Evolutionary conservation across 2,329 filamentous ascomycete genomes (phyloP).

Genomic region (Coniochaeta hoffmannii): DNA sequence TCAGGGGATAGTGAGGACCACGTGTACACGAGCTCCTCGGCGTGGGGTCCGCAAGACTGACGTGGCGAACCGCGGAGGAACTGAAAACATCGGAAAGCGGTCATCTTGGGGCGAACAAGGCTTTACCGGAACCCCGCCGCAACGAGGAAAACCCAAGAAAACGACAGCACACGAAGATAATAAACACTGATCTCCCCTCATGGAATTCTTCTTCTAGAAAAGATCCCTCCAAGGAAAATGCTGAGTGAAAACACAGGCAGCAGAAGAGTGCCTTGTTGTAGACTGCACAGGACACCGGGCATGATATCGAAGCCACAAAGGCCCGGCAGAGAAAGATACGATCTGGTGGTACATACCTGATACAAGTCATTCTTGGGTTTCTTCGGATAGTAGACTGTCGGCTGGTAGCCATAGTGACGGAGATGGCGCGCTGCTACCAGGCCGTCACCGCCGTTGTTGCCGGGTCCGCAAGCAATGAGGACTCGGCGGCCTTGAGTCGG

Average conservation of each 20-base stretch:
- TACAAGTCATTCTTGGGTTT: constrained; percentile 86
- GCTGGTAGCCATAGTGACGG: constrained; percentile 83
- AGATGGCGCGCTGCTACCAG: constrained; percentile 91
- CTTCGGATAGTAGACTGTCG: constrained; percentile 89
- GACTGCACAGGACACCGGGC: constrained; percentile 2
- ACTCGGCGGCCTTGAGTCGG: constrained; percentile 62
- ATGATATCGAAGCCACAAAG: not conserved
- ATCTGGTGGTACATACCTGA: constrained; percentile 48
- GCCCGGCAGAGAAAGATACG: not conserved
- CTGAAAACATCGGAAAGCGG: not conserved
- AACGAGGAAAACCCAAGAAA: not conserved
- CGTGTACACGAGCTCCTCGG: not conserved
- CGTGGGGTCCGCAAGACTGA: not conserved
- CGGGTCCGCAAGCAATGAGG: constrained; percentile 85
- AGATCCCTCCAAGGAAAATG: no score
- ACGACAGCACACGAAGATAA: not conserved
- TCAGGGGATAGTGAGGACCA: not conserved
- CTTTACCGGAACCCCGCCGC: not conserved
- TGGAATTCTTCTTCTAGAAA: no score
- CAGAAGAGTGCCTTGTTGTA: no score
- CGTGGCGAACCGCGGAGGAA: not conserved
- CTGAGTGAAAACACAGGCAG: no score
- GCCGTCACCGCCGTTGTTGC: constrained; percentile 77
- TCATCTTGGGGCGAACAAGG: not conserved
- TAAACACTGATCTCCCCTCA: no score